These are phyloP conservation scores for Russula sp. DNA, from an alignment of 768 basidiomycete species.

Conservation along the genomic window DNA sequence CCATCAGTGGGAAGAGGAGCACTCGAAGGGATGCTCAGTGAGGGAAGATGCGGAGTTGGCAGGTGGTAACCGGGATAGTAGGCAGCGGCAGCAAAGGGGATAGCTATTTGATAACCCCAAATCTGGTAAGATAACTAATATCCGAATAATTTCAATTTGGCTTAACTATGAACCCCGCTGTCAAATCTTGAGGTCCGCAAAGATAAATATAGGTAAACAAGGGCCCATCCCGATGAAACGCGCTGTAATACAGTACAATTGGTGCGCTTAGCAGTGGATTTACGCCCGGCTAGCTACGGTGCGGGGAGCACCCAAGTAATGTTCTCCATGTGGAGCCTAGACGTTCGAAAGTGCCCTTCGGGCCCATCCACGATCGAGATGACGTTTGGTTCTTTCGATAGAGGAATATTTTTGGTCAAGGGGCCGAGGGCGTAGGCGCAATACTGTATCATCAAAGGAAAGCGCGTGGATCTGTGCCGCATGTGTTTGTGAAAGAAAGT, in stretches of 20 bases:
- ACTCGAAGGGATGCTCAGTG: no score
- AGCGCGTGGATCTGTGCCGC: not conserved
- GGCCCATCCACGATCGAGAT: not conserved
- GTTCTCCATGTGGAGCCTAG: not conserved
- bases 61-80: no score
- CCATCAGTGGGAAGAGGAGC: no score
- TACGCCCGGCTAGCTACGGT: conserved; percentile 1
- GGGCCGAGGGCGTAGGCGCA: not conserved
- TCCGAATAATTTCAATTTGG: no score
- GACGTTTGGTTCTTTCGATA: conserved; percentile 13
- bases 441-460: not conserved
- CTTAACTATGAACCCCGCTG: no score
- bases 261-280: not conserved
- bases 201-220: no score
- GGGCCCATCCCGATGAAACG: no score
- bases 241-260: not conserved
- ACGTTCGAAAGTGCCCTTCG: not conserved
- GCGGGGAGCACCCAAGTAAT: not conserved
- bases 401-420: conserved; percentile 1
- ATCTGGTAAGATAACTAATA: no score
- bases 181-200: no score
- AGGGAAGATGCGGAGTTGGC: no score
- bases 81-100: no score
- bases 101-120: no score
- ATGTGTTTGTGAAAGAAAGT: not conserved